Conservation (phyloP, 2,329 filamentous ascomycete genomes). For the Ceratocystis papillata region DNA sequence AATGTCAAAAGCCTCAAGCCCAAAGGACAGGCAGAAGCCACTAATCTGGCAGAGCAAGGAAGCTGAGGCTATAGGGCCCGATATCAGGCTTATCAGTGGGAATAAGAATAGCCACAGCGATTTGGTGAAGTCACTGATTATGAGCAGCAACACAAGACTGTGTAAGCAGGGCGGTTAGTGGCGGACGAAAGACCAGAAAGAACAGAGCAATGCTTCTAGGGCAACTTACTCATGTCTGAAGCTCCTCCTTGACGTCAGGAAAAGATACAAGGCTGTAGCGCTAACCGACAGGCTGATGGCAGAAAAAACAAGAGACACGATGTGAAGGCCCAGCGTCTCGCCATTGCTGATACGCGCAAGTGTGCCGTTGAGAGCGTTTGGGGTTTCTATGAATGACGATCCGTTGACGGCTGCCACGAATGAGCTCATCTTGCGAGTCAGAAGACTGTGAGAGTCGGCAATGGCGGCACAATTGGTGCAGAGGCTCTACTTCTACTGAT, state of each 20-base stretch:
- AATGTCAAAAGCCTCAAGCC: slow-evolving; percentile 60
- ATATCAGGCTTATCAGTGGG: slow-evolving; percentile 46
- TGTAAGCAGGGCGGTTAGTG: background rate
- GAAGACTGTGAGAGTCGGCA: too few species aligned
- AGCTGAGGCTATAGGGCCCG: slow-evolving; percentile 40
- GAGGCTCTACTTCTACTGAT: background rate
- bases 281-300: slow-evolving; percentile 47
- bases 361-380: background rate
- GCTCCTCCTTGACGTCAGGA: slow-evolving; percentile 58
- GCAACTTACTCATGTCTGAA: slow-evolving; percentile 59
- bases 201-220: background rate
- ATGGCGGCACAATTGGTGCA: background rate
- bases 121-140: slow-evolving; percentile 62
- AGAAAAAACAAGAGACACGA: slow-evolving; percentile 35
- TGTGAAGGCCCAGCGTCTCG: slow-evolving; percentile 27
- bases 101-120: slow-evolving; percentile 57
- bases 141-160: slow-evolving; percentile 63
- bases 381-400: background rate
- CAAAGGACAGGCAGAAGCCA: slow-evolving; percentile 56
- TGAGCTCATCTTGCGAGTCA: background rate
- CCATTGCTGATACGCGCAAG: slow-evolving; percentile 1
- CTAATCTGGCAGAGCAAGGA: slow-evolving; percentile 55
- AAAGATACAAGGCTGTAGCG: slow-evolving; percentile 56
- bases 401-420: background rate
- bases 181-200: background rate